phyloP scores from a whole-genome alignment of 179 eudicot species.

The Sideroxylon spinosum region DNA sequence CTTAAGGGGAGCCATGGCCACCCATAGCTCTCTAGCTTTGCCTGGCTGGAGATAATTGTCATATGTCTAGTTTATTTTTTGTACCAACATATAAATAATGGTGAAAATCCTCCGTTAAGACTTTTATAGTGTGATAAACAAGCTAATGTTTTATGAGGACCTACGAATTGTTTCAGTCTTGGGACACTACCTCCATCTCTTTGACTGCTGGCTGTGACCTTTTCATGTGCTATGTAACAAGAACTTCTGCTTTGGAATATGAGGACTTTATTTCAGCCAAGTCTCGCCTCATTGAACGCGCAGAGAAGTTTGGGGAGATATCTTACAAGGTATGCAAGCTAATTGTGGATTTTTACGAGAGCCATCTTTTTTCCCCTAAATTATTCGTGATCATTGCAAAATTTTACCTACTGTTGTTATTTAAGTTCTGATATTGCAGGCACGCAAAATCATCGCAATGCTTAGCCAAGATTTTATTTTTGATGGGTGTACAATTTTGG shows the following conservation, averaged over 20 bases:
- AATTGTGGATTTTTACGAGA: neutral
- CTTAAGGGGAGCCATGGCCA: too few species aligned
- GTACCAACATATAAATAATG: too few species aligned
- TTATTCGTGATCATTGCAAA: neutral
- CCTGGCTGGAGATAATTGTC: too few species aligned
- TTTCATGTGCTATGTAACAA: conserved; percentile 90
- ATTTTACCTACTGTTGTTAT: neutral
- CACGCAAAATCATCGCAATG: conserved; percentile 85
- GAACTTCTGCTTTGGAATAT: conserved; percentile 90
- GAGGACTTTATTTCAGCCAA: conserved; percentile 91
- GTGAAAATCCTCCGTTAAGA: too few species aligned
- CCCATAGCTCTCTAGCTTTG: too few species aligned
- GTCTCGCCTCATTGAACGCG: conserved; percentile 93
- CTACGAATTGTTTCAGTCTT: conserved; percentile 49
- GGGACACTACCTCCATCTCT: conserved; percentile 97
- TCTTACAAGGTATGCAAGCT: conserved; percentile 65
- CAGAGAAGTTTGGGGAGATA: conserved; percentile 96
- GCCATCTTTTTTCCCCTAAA: too few species aligned
- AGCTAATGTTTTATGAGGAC: neutral
- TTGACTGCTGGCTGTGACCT: conserved; percentile 96
- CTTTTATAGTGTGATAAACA: too few species aligned
- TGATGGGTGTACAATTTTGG: conserved; percentile 91
- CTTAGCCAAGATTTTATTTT: conserved; percentile 93
- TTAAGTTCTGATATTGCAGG: conserved; percentile 39
- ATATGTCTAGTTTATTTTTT: too few species aligned